Evolutionary conservation across 106 monocot species (phyloP), one percentile per base, ranked within the genome.

Genomic region (Agapanthus africanus): DNA sequence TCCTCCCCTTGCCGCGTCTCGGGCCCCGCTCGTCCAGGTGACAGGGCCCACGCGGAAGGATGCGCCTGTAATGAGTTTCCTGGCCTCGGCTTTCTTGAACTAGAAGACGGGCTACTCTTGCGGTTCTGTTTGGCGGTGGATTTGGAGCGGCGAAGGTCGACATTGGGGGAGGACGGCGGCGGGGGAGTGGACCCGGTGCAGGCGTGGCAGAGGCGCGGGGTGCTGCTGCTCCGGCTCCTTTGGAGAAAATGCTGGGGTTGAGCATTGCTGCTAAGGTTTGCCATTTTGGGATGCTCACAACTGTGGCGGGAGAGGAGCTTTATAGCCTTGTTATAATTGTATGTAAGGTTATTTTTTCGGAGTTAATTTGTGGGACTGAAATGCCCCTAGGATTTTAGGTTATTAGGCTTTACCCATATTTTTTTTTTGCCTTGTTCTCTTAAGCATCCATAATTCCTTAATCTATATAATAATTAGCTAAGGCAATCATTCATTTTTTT

Each of bases 21-120:
- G 0, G 7, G 26, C 3, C 30, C 11, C 11, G 31, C 59, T 59
- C 59, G 61, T 3, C 33, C 61, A 9, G 61, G 61, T 7, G 61
- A 61, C 35, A 61, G 61, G 18, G 61, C 61, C 61, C 61, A 61
- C 18, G 61, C 61, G 11, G 61, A 61, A 16, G 61, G 61, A 27
- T 61, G 27, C 34, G 33, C 42, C 16, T 44, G 19, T 16, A 28
- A 26, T 11, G 34, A 32, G 61, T 18, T 18, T 22, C 1, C 16
- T 11, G 4, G 6, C 8, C 9, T 8, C 46, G 4, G 46, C 18
- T 46, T 5, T 15, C 14, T 46, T 16, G 2, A 2, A 14, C 2
- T 16, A 8, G 46, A 8, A 46, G 9, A 14, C 8, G n/a, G 10
- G 57, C 25, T 57, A 8, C 8, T 6, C 4, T 30, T 27, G 57